Evolutionary conservation across 2,329 filamentous ascomycete genomes (phyloP).

Genomic region (Pseudonectria buxi): DNA sequence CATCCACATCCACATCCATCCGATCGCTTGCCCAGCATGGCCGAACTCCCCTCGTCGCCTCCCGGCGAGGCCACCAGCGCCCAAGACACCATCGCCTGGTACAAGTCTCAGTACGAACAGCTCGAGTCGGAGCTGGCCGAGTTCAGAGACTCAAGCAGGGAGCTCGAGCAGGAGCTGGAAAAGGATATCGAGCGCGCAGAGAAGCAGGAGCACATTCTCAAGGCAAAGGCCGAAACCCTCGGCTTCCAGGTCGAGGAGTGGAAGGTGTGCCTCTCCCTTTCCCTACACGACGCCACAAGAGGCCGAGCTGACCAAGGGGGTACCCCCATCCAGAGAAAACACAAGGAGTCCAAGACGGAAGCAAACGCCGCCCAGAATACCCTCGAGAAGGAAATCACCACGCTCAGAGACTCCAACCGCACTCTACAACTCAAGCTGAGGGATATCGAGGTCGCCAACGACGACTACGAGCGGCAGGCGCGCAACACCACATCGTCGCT

Average conservation of each 20-base stretch:
- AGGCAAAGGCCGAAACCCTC: slow-evolving; percentile 79
- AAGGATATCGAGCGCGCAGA: slow-evolving; percentile 94
- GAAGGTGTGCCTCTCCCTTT: slow-evolving; percentile 65
- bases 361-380: slow-evolving; percentile 75
- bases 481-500: slow-evolving; percentile 92
- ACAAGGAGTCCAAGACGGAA: slow-evolving; percentile 89
- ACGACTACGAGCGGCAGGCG: slow-evolving; percentile 95
- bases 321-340: slow-evolving; percentile 63
- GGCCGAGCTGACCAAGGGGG: slow-evolving; percentile 4
- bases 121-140: slow-evolving; percentile 87
- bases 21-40: slow-evolving; percentile 33
- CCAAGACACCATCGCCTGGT: slow-evolving; percentile 82
- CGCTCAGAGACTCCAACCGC: slow-evolving; percentile 75
- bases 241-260: slow-evolving; percentile 93
- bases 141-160: slow-evolving; percentile 88
- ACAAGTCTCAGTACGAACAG: slow-evolving; percentile 92
- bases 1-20: slow-evolving; percentile 5
- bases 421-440: slow-evolving; percentile 76
- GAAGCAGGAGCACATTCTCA: slow-evolving; percentile 78
- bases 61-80: slow-evolving; percentile 46
- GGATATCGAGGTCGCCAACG: slow-evolving; percentile 95
- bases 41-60: slow-evolving; percentile 57
- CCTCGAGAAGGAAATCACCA: slow-evolving; percentile 94
- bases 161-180: slow-evolving; percentile 89
- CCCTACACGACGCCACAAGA: too few species aligned